A percentile compares a stretch with the other conserved stretches of the same genome.
phyloP scores from a whole-genome alignment of 139 green algal genomes.

The Chlorella sp. region DNA sequence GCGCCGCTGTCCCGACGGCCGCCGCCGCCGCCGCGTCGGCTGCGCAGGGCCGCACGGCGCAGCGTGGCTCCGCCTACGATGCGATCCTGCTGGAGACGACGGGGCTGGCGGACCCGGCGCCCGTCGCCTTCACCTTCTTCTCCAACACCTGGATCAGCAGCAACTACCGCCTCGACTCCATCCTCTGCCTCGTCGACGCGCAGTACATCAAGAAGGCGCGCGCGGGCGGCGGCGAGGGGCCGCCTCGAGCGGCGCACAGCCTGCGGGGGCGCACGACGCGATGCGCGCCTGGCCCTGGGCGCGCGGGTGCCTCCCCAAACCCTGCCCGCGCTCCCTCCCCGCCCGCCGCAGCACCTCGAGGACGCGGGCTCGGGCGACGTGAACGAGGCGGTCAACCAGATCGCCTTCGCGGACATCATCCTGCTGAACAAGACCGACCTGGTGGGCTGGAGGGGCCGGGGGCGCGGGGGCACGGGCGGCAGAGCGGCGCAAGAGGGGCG shows the following conservation, averaged over 20 bases:
- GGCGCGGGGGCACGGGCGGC: too few species aligned
- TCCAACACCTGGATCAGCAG: constrained; percentile 80
- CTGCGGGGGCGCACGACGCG: too few species aligned
- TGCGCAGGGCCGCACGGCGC: background rate
- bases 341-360: constrained; percentile 66
- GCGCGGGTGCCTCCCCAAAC: too few species aligned
- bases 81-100: constrained; percentile 84
- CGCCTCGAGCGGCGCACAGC: too few species aligned
- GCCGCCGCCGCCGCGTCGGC: too few species aligned
- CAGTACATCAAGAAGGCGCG: constrained; percentile 49
- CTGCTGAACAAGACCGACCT: constrained; percentile 90
- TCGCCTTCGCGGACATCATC: constrained; percentile 90
- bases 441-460: constrained; percentile 51
- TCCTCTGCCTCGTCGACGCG: constrained; percentile 80
- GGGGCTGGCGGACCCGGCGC: constrained; percentile 82
- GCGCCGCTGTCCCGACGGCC: too few species aligned
- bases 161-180: constrained; percentile 77
- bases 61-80: constrained; percentile 49
- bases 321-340: too few species aligned
- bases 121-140: constrained; percentile 89
- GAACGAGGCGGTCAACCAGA: constrained; percentile 76
- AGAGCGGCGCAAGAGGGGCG: too few species aligned
- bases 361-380: constrained; percentile 73
- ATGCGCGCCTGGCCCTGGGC: too few species aligned
- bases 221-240: too few species aligned